A percentile compares a stretch with the other conserved stretches of the same genome.
phyloP scores from a whole-genome alignment of 371 early-diverging fungal species.

The Thermomucor indicae-seudaticae region DNA sequence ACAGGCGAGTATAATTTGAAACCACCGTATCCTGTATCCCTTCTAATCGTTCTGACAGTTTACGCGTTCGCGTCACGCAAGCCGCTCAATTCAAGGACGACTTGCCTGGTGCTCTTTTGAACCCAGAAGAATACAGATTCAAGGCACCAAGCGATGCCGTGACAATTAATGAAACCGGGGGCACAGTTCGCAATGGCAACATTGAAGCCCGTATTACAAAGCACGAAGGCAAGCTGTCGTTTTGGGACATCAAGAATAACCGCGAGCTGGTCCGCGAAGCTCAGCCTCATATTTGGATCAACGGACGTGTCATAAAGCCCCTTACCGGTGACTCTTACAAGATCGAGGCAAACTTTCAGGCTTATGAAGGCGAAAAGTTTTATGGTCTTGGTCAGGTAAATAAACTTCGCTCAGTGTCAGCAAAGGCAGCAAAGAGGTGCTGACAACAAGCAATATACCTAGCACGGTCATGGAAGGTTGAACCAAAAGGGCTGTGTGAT shows the following conservation, averaged over 20 bases:
- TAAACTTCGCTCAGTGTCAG: neutral
- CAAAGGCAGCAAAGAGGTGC: neutral
- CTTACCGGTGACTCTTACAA: slow-evolving; percentile 8
- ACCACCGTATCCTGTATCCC: neutral
- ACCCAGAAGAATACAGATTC: slow-evolving; percentile 5
- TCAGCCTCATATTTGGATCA: slow-evolving; percentile 13
- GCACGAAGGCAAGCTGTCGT: slow-evolving; percentile 3
- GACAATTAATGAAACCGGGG: slow-evolving; percentile 4
- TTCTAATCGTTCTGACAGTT: neutral
- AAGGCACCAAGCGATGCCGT: neutral
- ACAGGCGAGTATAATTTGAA: slow-evolving; percentile 2
- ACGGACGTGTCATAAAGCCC: slow-evolving; percentile 8
- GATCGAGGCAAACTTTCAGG: slow-evolving; percentile 13
- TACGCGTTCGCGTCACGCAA: slow-evolving; percentile 12
- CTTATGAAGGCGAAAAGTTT: slow-evolving; percentile 11
- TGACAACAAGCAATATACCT: neutral
- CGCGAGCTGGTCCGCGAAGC: slow-evolving; percentile 10
- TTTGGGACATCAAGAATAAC: slow-evolving; percentile 10
- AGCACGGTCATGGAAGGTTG: slow-evolving; percentile 9
- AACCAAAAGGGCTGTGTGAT: slow-evolving; percentile 14
- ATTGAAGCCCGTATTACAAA: slow-evolving; percentile 12
- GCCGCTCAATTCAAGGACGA: slow-evolving; percentile 7
- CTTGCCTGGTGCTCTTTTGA: slow-evolving; percentile 10
- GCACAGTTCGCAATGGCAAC: slow-evolving; percentile 8
- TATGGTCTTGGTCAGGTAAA: slow-evolving; percentile 16